Evolutionary conservation across 176 grass and related monocot species (phyloP).

Genomic region (Dendrocalamus sinicus): DNA sequence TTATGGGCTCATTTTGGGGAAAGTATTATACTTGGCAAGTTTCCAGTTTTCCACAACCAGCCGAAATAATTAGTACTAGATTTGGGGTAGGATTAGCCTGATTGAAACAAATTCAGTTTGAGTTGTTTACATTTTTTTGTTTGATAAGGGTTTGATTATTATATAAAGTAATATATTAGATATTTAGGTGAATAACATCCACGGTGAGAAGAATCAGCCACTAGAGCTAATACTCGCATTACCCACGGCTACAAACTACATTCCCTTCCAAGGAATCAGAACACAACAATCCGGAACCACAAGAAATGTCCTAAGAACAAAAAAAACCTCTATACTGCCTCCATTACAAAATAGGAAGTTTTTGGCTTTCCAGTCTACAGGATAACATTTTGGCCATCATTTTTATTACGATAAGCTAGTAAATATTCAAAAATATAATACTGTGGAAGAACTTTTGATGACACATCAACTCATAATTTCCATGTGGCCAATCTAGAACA

Average conservation of each 20-base stretch:
- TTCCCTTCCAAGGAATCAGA: not conserved
- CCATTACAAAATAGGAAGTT: not conserved
- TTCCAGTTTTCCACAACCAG: not conserved
- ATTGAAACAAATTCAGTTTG: not conserved
- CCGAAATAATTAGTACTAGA: not conserved
- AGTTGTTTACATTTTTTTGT: not conserved
- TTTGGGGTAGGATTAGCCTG: not conserved
- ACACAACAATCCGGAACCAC: not conserved
- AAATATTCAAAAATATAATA: not conserved
- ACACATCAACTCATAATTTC: not conserved
- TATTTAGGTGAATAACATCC: not conserved
- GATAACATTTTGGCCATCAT: not conserved
- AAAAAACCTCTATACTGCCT: not conserved
- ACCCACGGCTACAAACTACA: not conserved
- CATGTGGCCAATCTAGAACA: conserved; percentile 1
- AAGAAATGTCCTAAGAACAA: not conserved
- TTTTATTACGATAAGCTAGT: conserved; percentile 16
- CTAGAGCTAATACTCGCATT: conserved; percentile 3
- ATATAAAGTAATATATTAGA: not conserved
- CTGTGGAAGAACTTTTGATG: not conserved
- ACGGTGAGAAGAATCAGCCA: not conserved
- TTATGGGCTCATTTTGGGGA: too few relatives aligned
- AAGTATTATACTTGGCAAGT: not conserved
- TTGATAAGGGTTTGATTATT: not conserved
- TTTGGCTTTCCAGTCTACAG: not conserved